These are phyloP conservation scores for Epichloe amarillans DNA, from an alignment of 2,329 filamentous ascomycete species.

Conservation along the genomic window DNA sequence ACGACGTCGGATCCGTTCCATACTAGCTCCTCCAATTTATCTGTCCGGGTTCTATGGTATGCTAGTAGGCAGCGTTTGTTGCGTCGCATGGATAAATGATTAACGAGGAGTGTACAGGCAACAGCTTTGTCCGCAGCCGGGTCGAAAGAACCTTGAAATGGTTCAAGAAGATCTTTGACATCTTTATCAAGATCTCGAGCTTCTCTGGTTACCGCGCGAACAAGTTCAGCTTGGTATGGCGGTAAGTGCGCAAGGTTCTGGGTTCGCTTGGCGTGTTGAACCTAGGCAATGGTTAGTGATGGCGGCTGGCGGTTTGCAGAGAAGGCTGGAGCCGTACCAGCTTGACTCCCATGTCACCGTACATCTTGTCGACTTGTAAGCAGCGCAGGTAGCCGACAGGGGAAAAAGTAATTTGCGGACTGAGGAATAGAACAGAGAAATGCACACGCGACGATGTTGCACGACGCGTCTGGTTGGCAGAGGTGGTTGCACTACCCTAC, in stretches of 20 bases:
- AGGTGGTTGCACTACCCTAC: neutral
- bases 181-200: constrained; percentile 88
- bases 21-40: constrained; percentile 85
- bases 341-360: constrained; percentile 78
- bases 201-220: constrained; percentile 78
- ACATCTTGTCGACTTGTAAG: constrained; percentile 42
- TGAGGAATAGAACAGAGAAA: too few relatives aligned
- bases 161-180: constrained; percentile 63
- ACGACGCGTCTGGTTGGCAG: neutral
- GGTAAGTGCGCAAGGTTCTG: constrained; percentile 77
- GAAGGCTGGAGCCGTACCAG: constrained; percentile 41
- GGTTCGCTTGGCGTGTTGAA: constrained; percentile 90
- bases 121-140: constrained; percentile 70
- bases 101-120: constrained; percentile 79
- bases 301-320: neutral
- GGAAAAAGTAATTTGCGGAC: neutral
- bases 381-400: neutral
- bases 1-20: constrained; percentile 81
- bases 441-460: neutral
- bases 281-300: constrained; percentile 36
- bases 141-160: constrained; percentile 75
- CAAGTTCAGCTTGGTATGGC: constrained; percentile 82
- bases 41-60: constrained; percentile 80
- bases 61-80: constrained; percentile 93
- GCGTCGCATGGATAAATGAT: constrained; percentile 86